phyloP scores from a whole-genome alignment of 2,329 filamentous ascomycete species.

The Penicillium sp. region DNA sequence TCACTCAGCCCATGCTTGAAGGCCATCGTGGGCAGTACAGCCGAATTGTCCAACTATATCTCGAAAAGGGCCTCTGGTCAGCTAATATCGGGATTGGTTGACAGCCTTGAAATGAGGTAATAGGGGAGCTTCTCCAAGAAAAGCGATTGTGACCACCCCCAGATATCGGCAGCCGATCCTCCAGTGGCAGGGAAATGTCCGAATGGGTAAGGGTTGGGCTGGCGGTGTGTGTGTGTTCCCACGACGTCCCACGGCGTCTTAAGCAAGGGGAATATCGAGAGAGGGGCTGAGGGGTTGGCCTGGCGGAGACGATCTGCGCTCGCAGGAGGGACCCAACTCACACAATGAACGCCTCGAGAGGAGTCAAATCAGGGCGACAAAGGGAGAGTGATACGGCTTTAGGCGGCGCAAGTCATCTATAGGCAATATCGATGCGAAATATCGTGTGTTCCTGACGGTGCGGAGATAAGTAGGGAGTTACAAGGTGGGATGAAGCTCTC shows the following conservation, averaged over 20 bases:
- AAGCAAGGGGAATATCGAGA: slow-evolving; percentile 36
- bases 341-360: slow-evolving; percentile 41
- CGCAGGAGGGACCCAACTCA: slow-evolving; percentile 30
- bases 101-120: slow-evolving; percentile 7
- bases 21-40: slow-evolving; percentile 53
- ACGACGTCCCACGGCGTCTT: slow-evolving; percentile 15
- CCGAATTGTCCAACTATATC: slow-evolving; percentile 33
- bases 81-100: slow-evolving; percentile 22
- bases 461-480: slow-evolving; percentile 34
- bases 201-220: slow-evolving; percentile 20
- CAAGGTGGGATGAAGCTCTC: slow-evolving; percentile 28
- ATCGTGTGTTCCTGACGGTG: slow-evolving; percentile 29
- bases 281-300: slow-evolving; percentile 36
- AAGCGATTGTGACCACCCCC: slow-evolving; percentile 18
- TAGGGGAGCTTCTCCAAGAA: slow-evolving; percentile 11
- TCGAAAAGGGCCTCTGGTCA: slow-evolving; percentile 23
- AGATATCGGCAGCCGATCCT: slow-evolving; percentile 1
- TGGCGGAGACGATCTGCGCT: slow-evolving; percentile 27
- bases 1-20: slow-evolving; percentile 61
- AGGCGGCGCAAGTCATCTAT: slow-evolving; percentile 25
- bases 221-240: slow-evolving; percentile 36
- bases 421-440: slow-evolving; percentile 3
- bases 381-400: slow-evolving; percentile 8
- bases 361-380: slow-evolving; percentile 15
- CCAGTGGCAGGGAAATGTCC: slow-evolving; percentile 17